phyloP scores from a whole-genome alignment of 2,329 filamentous ascomycete genomes.

The Huntiella bhutanensis region DNA sequence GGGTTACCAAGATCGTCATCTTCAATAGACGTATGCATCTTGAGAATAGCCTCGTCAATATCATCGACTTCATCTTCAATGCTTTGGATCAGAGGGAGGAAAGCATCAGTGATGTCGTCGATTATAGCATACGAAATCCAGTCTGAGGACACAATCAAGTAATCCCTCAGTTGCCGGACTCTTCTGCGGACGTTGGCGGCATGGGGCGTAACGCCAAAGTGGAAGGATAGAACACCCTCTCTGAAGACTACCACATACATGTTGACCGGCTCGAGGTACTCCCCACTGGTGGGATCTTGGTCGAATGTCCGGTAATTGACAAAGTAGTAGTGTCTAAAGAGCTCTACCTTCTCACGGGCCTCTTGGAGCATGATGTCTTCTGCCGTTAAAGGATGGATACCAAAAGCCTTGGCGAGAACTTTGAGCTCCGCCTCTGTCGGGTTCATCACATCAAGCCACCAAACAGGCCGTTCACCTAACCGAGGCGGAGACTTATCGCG shows the following conservation, averaged over 20 bases:
- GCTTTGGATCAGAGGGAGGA: conserved; percentile 73
- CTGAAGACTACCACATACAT: conserved; percentile 96
- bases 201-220: conserved; percentile 91
- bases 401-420: conserved; percentile 75
- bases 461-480: conserved; percentile 73
- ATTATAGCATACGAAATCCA: conserved; percentile 98
- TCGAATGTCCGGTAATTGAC: conserved; percentile 97
- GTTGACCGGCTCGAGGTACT: conserved; percentile 88
- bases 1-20: neutral
- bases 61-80: conserved; percentile 96
- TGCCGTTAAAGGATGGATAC: conserved; percentile 83
- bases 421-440: conserved; percentile 95
- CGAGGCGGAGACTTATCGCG: conserved; percentile 26
- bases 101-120: conserved; percentile 95
- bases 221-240: conserved; percentile 87
- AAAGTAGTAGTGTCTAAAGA: conserved; percentile 96
- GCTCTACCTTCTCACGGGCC: conserved; percentile 89
- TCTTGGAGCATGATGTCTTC: conserved; percentile 98
- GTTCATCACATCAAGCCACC: conserved; percentile 86
- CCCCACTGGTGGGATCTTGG: conserved; percentile 72
- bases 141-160: conserved; percentile 77
- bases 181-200: conserved; percentile 87
- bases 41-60: conserved; percentile 81
- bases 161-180: conserved; percentile 85
- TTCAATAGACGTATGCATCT: conserved; percentile 43